Percentiles rank a stretch among this genome's conserved stretches.
Evolutionary conservation across 1,284 basidiomycete genomes (phyloP).

Genomic region (Entoloma clypeatum): DNA sequence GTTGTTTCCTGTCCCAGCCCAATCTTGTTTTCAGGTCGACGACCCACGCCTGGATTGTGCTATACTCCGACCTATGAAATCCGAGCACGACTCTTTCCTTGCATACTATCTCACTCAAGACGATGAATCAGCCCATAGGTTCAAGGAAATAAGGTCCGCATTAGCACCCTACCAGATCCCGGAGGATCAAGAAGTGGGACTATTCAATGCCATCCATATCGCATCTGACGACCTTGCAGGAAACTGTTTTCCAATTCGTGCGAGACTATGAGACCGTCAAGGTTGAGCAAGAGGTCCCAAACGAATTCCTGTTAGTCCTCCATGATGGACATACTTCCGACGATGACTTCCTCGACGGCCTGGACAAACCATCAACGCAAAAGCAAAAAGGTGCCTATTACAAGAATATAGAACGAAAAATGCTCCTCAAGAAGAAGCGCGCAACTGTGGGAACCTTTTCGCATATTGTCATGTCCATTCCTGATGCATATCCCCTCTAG

Average conservation of each 20-base stretch:
- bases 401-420: conserved; percentile 84
- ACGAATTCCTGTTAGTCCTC: conserved; percentile 79
- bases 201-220: conserved; percentile 2
- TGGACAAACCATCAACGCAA: conserved; percentile 25
- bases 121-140: conserved; percentile 62
- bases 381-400: conserved; percentile 73
- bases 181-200: conserved; percentile 51
- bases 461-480: conserved; percentile 5
- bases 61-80: conserved; percentile 81
- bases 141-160: conserved; percentile 47
- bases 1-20: background rate
- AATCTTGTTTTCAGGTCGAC: conserved; percentile 44
- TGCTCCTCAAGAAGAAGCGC: conserved; percentile 82
- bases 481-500: conserved; percentile 33
- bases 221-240: conserved; percentile 32
- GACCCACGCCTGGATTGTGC: conserved; percentile 81
- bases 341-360: conserved; percentile 34
- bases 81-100: conserved; percentile 82
- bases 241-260: conserved; percentile 67
- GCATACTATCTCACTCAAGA: conserved; percentile 86
- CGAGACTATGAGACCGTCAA: conserved; percentile 83
- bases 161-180: conserved; percentile 41
- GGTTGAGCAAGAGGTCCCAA: conserved; percentile 77
- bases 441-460: conserved; percentile 53
- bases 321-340: conserved; percentile 51